Percentiles rank a stretch among this genome's conserved stretches.
Conservation (phyloP, 1,284 basidiomycete species). For the Sporisorium scitamineum region DNA sequence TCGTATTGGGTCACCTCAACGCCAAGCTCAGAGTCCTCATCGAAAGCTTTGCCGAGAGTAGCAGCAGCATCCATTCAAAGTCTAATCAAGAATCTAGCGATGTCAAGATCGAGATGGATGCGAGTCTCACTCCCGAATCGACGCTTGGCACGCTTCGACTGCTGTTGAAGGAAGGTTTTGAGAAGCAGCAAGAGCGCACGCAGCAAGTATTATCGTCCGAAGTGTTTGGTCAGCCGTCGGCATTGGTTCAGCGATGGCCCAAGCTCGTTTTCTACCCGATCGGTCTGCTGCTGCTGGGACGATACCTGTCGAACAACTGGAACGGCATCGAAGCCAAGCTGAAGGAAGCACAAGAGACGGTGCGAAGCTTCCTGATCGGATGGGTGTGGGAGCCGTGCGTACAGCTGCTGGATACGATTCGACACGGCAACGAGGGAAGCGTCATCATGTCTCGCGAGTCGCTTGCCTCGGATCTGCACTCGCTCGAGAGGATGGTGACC, state of each 20-base stretch:
- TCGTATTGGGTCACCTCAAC: conserved; percentile 40
- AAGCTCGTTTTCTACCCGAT: conserved; percentile 58
- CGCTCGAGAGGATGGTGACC: conserved; percentile 91
- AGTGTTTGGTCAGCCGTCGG: conserved; percentile 47
- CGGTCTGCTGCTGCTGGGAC: conserved; percentile 32
- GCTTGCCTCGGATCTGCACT: conserved; percentile 84
- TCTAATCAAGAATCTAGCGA: neutral
- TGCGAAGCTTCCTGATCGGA: conserved; percentile 80
- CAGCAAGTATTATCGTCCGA: conserved; percentile 33
- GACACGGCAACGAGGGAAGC: conserved; percentile 78
- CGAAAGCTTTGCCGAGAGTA: conserved; percentile 18
- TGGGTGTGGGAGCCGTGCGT: conserved; percentile 91
- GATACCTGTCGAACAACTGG: conserved; percentile 56
- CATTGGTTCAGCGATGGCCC: conserved; percentile 58
- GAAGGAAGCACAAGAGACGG: conserved; percentile 78
- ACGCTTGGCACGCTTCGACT: conserved; percentile 38
- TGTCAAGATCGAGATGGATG: conserved; percentile 40
- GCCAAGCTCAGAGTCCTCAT: conserved; percentile 37
- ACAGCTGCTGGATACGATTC: conserved; percentile 84
- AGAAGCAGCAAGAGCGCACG: conserved; percentile 29
- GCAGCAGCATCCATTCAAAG: neutral
- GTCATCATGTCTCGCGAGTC: conserved; percentile 80
- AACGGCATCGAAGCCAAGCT: conserved; percentile 70
- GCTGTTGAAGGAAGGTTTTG: conserved; percentile 41
- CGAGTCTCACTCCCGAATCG: conserved; percentile 22